These are phyloP conservation scores for Ulota crispa DNA, from an alignment of 225 moss, liverwort and hornwort genomes.

Conservation along the genomic window DNA sequence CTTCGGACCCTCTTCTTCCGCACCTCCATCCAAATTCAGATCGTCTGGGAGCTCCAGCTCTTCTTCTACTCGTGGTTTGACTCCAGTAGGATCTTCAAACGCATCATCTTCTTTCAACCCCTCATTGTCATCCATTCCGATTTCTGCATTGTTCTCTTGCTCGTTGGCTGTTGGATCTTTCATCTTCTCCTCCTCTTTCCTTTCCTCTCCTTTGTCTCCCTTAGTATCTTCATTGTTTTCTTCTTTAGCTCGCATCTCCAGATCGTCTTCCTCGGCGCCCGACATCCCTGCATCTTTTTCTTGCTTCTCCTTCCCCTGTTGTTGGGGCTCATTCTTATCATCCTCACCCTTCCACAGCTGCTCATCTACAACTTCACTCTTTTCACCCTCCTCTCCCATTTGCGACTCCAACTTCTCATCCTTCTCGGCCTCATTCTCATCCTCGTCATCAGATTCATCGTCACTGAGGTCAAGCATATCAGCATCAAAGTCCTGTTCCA, in stretches of 20 bases:
- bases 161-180: constrained; percentile 35
- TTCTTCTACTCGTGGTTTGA: constrained; percentile 76
- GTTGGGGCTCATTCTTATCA: constrained; percentile 59
- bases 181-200: constrained; percentile 33
- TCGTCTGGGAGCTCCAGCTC: constrained; percentile 80
- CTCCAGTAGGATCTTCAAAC: constrained; percentile 76
- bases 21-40: constrained; percentile 73
- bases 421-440: constrained; percentile 60
- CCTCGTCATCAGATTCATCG: constrained; percentile 74
- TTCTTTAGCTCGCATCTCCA: constrained; percentile 83
- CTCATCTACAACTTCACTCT: constrained; percentile 86
- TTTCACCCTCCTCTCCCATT: constrained; percentile 85
- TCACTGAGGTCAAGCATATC: constrained; percentile 93
- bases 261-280: constrained; percentile 73
- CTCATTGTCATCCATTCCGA: constrained; percentile 45
- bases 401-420: constrained; percentile 79
- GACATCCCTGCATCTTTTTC: constrained; percentile 80
- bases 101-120: constrained; percentile 61
- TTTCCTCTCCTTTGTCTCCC: constrained; percentile 42
- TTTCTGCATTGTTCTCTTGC: constrained; percentile 38
- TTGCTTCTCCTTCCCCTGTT: constrained; percentile 78
- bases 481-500: constrained; percentile 92
- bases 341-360: constrained; percentile 86
- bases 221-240: constrained; percentile 41
- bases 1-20: constrained; percentile 48